phyloP scores from a whole-genome alignment of 352 stramenopile species.

The Phytophthora fragariaefolia region DNA sequence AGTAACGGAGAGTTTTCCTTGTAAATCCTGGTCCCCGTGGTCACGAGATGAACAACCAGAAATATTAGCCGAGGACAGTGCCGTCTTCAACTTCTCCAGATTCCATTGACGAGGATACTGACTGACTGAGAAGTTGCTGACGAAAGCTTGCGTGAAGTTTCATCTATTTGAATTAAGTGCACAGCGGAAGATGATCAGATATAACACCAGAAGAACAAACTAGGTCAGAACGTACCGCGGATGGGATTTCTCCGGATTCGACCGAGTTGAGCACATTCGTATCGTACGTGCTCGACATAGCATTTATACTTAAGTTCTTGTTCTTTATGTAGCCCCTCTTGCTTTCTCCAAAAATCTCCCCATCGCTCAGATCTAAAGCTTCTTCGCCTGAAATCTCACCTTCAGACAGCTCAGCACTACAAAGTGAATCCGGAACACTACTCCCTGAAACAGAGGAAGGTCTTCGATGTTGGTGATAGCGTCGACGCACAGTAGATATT shows the following conservation, averaged over 20 bases:
- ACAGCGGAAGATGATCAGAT: constrained; percentile 12
- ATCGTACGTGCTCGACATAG: constrained; percentile 7
- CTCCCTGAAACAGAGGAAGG: constrained; percentile 24
- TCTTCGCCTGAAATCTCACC: constrained; percentile 39
- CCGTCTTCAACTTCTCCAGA: constrained; percentile 43
- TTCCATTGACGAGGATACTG: constrained; percentile 38
- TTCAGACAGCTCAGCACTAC: constrained; percentile 52
- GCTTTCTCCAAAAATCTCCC: constrained; percentile 56
- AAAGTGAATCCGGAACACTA: constrained; percentile 37
- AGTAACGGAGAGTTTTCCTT: constrained; percentile 32
- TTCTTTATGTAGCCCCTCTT: constrained; percentile 32
- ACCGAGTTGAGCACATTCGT: constrained; percentile 38
- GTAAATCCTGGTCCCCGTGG: constrained; percentile 7
- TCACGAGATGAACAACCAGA: not conserved
- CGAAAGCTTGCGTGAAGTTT: constrained; percentile 32
- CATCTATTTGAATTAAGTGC: constrained; percentile 15
- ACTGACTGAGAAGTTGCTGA: constrained; percentile 24
- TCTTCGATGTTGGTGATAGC: constrained; percentile 2
- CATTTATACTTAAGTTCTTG: constrained; percentile 32
- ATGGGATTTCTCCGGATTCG: constrained; percentile 62
- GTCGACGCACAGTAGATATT: constrained; percentile 5
- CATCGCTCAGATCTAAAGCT: constrained; percentile 61
- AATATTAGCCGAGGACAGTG: constrained; percentile 4
- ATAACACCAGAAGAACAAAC: not conserved
- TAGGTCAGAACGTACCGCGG: constrained; percentile 23